Percentiles rank a stretch among this genome's conserved stretches.
These are phyloP conservation scores for Fomes fomentarius DNA, from an alignment of 1,284 basidiomycete genomes.

Conservation along the genomic window DNA sequence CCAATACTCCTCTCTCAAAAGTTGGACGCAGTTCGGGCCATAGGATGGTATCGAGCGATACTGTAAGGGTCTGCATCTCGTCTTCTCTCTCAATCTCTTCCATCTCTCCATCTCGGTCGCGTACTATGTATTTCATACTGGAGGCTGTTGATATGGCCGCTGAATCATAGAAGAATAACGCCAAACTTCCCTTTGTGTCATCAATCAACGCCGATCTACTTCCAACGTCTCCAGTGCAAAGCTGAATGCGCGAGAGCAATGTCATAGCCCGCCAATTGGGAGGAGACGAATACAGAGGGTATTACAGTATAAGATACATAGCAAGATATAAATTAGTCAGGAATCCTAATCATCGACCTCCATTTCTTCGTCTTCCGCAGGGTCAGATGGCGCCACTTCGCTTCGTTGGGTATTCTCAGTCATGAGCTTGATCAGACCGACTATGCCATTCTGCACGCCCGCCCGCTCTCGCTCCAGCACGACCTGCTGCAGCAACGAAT, in stretches of 20 bases:
- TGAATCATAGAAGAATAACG: constrained; percentile 40
- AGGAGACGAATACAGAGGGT: not conserved
- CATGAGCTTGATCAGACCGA: constrained; percentile 22
- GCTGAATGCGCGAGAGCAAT: not conserved
- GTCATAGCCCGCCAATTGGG: not conserved
- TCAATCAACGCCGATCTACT: not conserved
- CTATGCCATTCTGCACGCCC: constrained; percentile 4
- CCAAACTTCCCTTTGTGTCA: not conserved
- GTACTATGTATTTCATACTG: constrained; percentile 43
- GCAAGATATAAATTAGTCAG: not conserved
- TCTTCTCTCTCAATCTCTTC: constrained; percentile 32
- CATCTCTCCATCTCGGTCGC: constrained; percentile 36
- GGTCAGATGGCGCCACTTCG: constrained; percentile 13
- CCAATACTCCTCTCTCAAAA: constrained; percentile 22
- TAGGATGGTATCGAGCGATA: constrained; percentile 28
- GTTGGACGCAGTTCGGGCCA: constrained; percentile 25
- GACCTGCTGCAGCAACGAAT: constrained; percentile 28
- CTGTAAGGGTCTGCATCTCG: constrained; percentile 35
- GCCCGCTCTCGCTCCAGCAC: constrained; percentile 15
- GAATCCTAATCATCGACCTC: constrained; percentile 22
- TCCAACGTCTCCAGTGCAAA: not conserved
- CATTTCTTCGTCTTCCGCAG: constrained; percentile 23
- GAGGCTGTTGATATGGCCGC: constrained; percentile 43
- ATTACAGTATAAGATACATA: constrained; percentile 4
- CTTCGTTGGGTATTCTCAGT: constrained; percentile 17